Evolutionary conservation across 257 asterid genomes (phyloP).

Genomic region (Rhazya stricta): DNA sequence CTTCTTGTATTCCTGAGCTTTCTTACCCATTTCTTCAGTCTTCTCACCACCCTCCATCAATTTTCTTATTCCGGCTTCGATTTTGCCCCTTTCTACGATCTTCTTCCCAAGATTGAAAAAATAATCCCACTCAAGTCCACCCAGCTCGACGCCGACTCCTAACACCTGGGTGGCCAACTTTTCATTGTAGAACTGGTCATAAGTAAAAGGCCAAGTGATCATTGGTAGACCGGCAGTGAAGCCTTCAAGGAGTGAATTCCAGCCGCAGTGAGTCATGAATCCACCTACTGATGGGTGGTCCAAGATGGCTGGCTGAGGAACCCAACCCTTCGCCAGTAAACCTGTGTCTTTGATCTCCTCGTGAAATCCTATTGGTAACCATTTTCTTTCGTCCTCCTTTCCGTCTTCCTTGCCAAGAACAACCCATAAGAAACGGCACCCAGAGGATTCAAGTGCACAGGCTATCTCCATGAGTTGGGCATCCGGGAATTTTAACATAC

Average conservation of each 20-base stretch:
- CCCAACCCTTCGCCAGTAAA: constrained; percentile 57
- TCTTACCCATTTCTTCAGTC: no score
- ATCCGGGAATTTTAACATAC: no score
- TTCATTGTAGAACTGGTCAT: constrained; percentile 16
- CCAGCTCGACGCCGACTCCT: no score
- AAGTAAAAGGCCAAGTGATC: constrained; percentile 16
- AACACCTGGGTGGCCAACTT: constrained; percentile 14
- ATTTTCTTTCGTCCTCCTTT: constrained; percentile 19
- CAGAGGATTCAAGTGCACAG: constrained; percentile 13
- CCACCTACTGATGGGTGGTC: constrained; percentile 10
- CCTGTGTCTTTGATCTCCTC: constrained; percentile 39
- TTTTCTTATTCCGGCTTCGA: no score
- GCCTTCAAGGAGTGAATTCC: constrained; percentile 16
- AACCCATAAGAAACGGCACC: constrained; percentile 55
- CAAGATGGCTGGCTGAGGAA: constrained; percentile 38
- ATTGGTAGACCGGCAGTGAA: constrained; percentile 18
- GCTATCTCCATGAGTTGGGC: no score
- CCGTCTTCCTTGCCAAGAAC: constrained; percentile 23
- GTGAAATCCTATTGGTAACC: constrained; percentile 47
- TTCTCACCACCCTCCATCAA: no score
- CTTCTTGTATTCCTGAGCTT: no score
- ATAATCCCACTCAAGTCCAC: no score
- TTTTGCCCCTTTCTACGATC: no score
- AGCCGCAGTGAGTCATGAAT: no score
- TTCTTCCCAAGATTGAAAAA: no score